phyloP scores from a whole-genome alignment of 345 rosid species.

The Clarkia xantiana region DNA sequence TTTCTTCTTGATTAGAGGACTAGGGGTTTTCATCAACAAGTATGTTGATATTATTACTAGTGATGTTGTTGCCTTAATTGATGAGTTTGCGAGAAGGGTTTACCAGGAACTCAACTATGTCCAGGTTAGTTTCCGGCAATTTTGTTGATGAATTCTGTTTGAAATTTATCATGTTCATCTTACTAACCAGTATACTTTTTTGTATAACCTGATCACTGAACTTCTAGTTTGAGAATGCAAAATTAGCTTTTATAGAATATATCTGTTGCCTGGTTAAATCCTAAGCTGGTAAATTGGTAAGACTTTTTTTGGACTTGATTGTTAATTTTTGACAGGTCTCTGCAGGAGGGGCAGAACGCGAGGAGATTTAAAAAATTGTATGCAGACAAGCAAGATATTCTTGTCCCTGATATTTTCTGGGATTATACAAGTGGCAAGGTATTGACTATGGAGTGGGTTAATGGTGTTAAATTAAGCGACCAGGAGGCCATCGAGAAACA shows the following conservation, averaged over 20 bases:
- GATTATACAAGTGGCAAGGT: conserved; percentile 85
- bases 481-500: conserved; percentile 84
- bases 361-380: conserved; percentile 81
- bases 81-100: conserved; percentile 87
- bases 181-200: background rate
- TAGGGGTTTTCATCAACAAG: conserved; percentile 61
- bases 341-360: conserved; percentile 98
- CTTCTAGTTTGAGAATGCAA: background rate
- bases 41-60: conserved; percentile 64
- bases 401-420: conserved; percentile 98
- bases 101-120: conserved; percentile 92
- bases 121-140: conserved; percentile 37
- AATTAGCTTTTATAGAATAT: background rate
- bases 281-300: conserved; percentile 5
- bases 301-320: conserved; percentile 25
- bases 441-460: conserved; percentile 94
- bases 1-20: conserved; percentile 73
- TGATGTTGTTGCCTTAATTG: conserved; percentile 70
- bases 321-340: conserved; percentile 40
- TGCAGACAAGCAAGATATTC: conserved; percentile 83
- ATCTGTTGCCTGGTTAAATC: background rate
- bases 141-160: background rate
- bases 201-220: background rate
- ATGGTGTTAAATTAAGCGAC: conserved; percentile 80
- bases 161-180: background rate